Evolutionary conservation across 257 asterid species (phyloP), one percentile per base, ranked within the genome.

Genomic region (Penstemon newberryi): DNA sequence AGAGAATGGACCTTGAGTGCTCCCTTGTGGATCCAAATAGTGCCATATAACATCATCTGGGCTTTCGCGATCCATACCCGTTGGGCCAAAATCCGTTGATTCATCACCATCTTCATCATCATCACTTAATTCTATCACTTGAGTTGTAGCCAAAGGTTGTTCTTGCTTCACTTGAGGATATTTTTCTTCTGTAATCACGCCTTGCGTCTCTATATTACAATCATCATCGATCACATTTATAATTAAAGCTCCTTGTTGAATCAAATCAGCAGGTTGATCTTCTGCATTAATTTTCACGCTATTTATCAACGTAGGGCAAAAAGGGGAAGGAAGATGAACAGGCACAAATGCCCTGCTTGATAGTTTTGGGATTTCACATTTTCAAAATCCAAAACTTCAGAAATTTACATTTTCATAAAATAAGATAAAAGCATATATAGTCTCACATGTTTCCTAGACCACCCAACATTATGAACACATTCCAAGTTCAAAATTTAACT

Each of bases 1-100:
- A 6, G 90, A 6, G 71, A 90, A 93, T 12, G 98, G 97, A 2
- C 98, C 98, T 70, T 60, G 97, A 15, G 63, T 51, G 58, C 1
- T 8, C 47, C 95, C 88, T n/a, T 52, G 84, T 9, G 97, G 97
- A 79, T 92, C 97, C 71, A 36, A 0, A 65, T 92, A 92, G 71
- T 73, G 60, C 98, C 98, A 88, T 40, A 77, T 50, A 5, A 4
- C 19, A 2, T 53, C 63, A 4, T 77, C 50, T 3, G 68, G 73
- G 60, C 11, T 3, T 65, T 51, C 79, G 56, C 44, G 44, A 44
- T 6, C 33, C 33, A 25, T 25, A 25, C 33, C 33, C 33, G 2
- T 25, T 1, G 33, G 33, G 33, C 33, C 33, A 25, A 25, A 44
- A 36, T 8, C 54, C 2, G 75, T 33, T 42, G 46, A 52, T 42